Percentiles rank a stretch among this genome's conserved stretches.
These are phyloP conservation scores for Termitomyces sp. DNA, from an alignment of 768 basidiomycete species.

Conservation along the genomic window DNA sequence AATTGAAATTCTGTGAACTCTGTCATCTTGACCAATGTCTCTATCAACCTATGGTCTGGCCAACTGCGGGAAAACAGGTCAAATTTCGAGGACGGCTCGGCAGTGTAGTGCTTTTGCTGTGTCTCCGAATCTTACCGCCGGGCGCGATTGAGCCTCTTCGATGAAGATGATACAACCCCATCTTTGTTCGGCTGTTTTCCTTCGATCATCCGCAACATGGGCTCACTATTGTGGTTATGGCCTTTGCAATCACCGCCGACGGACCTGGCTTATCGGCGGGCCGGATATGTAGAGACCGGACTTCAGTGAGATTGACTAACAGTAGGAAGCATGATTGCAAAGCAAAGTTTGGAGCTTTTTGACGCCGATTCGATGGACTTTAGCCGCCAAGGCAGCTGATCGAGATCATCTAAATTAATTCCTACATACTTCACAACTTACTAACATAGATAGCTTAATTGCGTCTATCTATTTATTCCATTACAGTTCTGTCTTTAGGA, in stretches of 20 bases:
- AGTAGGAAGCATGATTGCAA: too few relatives aligned
- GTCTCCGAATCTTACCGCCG: not conserved
- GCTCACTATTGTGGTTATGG: not conserved
- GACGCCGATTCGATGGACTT: not conserved
- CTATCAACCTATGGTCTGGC: not conserved
- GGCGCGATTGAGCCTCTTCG: not conserved
- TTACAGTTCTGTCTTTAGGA: not conserved
- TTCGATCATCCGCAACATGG: not conserved
- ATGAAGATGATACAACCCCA: not conserved
- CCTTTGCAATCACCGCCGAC: not conserved
- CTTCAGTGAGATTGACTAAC: too few relatives aligned
- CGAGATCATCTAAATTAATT: not conserved
- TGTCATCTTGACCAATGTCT: too few relatives aligned
- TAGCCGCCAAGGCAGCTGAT: not conserved
- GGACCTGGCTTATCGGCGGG: not conserved
- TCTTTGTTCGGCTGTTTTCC: not conserved
- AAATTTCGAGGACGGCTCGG: not conserved
- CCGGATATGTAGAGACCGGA: not conserved
- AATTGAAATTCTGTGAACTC: not conserved
- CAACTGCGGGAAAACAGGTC: not conserved
- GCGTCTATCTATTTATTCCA: not conserved
- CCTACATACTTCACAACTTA: not conserved
- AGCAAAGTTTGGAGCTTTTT: not conserved
- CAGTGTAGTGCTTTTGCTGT: not conserved
- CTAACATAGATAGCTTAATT: too few relatives aligned